These are phyloP conservation scores for Pseudogymnoascus sp. DNA, from an alignment of 2,329 filamentous ascomycete genomes.

Conservation along the genomic window DNA sequence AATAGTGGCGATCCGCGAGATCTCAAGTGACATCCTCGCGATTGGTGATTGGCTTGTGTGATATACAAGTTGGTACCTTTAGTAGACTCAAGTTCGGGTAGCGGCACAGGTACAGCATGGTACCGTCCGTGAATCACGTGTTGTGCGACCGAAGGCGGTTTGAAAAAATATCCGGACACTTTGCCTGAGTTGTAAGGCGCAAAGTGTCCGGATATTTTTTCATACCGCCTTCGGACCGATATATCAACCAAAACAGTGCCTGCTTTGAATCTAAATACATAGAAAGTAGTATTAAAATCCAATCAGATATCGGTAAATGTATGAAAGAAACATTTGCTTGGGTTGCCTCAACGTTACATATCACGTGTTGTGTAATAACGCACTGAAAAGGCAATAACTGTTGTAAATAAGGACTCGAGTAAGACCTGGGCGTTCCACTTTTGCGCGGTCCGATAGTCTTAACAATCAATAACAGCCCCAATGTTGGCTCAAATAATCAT, in stretches of 20 bases:
- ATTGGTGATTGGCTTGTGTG: neutral
- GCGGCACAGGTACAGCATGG: neutral
- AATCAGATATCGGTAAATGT: neutral
- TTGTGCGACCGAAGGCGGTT: accelerated
- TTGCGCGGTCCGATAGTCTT: no score
- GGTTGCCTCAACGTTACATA: neutral
- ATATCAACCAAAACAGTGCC: neutral
- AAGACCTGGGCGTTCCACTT: no score
- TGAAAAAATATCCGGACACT: no score
- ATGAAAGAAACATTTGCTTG: neutral
- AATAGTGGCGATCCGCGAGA: neutral
- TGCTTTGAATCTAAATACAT: neutral
- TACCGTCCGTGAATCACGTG: neutral
- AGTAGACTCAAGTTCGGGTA: neutral
- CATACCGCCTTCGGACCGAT: no score
- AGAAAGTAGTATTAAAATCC: neutral
- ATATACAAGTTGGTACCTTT: neutral
- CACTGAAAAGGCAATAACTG: neutral
- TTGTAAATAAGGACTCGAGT: no score
- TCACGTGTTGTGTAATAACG: neutral
- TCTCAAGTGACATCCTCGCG: neutral
- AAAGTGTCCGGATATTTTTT: no score
- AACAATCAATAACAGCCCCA: neutral
- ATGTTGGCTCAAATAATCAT: neutral
- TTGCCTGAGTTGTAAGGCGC: no score